Evolutionary conservation across 2,329 filamentous ascomycete species (phyloP), one percentile per base, ranked within the genome.

Genomic region (Sphaerulina populicola): DNA sequence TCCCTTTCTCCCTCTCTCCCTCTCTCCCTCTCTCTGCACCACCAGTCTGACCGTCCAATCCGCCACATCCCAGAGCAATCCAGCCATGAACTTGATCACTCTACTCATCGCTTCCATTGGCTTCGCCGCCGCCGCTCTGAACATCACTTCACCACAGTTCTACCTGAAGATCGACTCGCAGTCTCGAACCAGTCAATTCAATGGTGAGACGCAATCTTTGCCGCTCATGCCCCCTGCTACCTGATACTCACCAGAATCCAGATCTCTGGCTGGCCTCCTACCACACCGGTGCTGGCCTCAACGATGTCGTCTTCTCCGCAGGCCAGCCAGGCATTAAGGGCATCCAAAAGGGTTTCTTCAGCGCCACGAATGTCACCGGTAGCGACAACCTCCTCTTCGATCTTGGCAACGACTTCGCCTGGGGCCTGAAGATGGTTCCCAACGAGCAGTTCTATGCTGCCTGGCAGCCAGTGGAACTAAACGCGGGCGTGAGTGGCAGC

Each of bases 401-500:
- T 47, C 52, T 66, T 11, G 63, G 64, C 35, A 61, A 48, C 14
- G 45, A 49, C 2, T 66, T 61, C 23, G 60, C 65, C 7, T 68
- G 57, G 57, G 54, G 49, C 18, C 51, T 62, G 4, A 40, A 57
- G 21, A 53, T 60, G 39, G 56, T 50, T 10, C 36, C 37, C 5
- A 53, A 59, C 44, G 51, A 49, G 36, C 55, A 57, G 31, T 60
- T 59, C 52, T 66, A 68, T 53, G 52, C 61, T 27, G 59, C 57
- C 7, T 68, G 65, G 66, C 55, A 65, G 47, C 61, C 64, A 7
- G 64, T 67, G 4, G 53, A 57, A 33, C 57, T 68, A 51, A 60
- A 67, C 23, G 63, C 55, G 11, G 64, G 62, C 7, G 45, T 52
- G 6, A 48, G 51, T 18, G 56, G 54, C 9, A 49, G 47, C n/a